Conservation (phyloP, 768 basidiomycete genomes). For the Hygrocybe coccinea region DNA sequence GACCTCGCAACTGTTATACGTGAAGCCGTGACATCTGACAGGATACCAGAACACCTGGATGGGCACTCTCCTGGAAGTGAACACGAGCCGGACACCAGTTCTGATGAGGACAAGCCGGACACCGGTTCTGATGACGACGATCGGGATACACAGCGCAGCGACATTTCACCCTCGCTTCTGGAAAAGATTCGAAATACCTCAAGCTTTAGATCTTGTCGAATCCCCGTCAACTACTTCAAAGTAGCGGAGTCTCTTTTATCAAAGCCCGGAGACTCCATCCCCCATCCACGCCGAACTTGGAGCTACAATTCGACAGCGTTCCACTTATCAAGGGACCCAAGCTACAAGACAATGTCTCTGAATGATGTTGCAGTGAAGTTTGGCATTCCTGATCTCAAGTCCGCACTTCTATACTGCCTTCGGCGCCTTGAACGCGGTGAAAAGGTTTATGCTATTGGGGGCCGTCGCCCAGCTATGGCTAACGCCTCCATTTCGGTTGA, state of each 20-base stretch:
- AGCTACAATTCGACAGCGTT: conserved; percentile 16
- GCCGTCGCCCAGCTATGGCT: background rate
- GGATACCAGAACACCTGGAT: too few species aligned
- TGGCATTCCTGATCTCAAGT: conserved; percentile 23
- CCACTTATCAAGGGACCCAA: conserved; percentile 22
- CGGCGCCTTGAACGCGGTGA: background rate
- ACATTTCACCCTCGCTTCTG: background rate
- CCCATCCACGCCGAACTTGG: conserved; percentile 13
- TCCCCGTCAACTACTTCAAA: conserved; percentile 10
- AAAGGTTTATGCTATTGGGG: conserved; percentile 2
- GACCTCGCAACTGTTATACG: conserved; percentile 9
- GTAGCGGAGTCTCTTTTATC: background rate
- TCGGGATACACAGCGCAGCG: background rate
- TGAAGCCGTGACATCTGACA: background rate
- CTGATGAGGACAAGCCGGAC: too few species aligned
- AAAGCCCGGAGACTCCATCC: background rate
- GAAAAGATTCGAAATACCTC: background rate
- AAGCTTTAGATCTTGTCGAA: background rate
- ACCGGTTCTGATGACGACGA: conserved; percentile 3
- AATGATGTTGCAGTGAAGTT: conserved; percentile 19
- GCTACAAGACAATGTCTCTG: conserved; percentile 15
- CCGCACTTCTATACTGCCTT: conserved; percentile 23
- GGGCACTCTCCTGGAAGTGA: background rate
- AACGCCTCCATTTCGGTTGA: conserved; percentile 14
- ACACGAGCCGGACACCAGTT: background rate